phyloP scores from a whole-genome alignment of 345 rosid genomes.

The Gossypium sturtianum region DNA sequence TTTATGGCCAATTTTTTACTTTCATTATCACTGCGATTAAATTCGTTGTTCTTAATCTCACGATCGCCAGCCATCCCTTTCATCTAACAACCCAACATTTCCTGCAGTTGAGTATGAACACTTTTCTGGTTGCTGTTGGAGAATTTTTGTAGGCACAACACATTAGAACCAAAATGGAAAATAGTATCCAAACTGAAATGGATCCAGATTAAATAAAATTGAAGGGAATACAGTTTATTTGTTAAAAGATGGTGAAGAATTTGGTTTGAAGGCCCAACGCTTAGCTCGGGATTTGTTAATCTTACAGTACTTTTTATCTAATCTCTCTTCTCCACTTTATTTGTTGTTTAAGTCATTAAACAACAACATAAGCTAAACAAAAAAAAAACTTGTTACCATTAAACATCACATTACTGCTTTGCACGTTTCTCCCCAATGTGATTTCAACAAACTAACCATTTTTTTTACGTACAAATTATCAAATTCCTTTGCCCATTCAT shows the following conservation, averaged over 20 bases:
- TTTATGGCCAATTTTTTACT: too few species aligned
- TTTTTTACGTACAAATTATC: conserved; percentile 12
- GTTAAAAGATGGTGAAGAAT: not conserved
- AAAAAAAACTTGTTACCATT: not conserved
- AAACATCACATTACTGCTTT: conserved; percentile 17
- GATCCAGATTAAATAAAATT: not conserved
- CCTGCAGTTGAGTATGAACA: too few species aligned
- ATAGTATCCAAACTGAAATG: not conserved
- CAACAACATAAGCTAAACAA: not conserved
- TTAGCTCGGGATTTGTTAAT: not conserved
- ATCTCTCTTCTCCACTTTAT: not conserved
- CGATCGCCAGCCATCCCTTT: too few species aligned
- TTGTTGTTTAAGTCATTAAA: not conserved
- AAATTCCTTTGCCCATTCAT: not conserved
- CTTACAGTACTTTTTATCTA: not conserved
- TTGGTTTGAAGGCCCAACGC: not conserved
- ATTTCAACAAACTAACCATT: conserved; percentile 35
- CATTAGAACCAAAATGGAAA: too few species aligned
- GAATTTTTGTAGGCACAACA: too few species aligned
- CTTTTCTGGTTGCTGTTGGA: too few species aligned
- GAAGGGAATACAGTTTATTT: not conserved
- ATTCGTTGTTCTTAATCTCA: too few species aligned
- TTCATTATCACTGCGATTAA: too few species aligned
- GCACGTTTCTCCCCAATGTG: conserved; percentile 46
- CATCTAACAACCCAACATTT: too few species aligned